Conservation (phyloP, 1,139 yeast genomes). For the Ogataea hybrid region DNA sequence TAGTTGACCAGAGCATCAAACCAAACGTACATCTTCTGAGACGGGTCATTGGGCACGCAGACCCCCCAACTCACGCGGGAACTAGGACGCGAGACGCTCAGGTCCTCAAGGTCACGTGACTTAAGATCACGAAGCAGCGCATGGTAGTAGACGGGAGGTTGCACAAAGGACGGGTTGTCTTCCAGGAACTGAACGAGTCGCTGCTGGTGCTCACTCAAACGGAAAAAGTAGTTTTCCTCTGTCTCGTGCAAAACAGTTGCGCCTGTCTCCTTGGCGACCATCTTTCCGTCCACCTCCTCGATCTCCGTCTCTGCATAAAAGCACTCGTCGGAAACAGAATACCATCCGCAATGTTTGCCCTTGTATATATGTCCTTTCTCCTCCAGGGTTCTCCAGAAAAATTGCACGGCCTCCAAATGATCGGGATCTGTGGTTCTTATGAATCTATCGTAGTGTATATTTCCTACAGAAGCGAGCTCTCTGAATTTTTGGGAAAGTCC, state of each 20-base stretch:
- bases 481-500: constrained; percentile 62
- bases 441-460: constrained; percentile 68
- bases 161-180: constrained; percentile 53
- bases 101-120: constrained; percentile 50
- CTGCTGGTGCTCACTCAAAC: constrained; percentile 58
- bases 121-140: constrained; percentile 60
- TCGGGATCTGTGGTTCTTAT: constrained; percentile 89
- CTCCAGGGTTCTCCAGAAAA: constrained; percentile 65
- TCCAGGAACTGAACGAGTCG: constrained; percentile 49
- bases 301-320: constrained; percentile 85
- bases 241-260: constrained; percentile 72
- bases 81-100: constrained; percentile 83
- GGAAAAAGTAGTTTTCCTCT: constrained; percentile 87
- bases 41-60: constrained; percentile 74
- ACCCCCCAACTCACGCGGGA: constrained; percentile 86
- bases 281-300: constrained; percentile 38
- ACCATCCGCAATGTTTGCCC: constrained; percentile 92
- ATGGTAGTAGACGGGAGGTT: constrained; percentile 57
- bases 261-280: constrained; percentile 69
- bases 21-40: constrained; percentile 93
- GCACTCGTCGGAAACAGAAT: constrained; percentile 90
- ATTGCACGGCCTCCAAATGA: constrained; percentile 62
- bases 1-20: constrained; percentile 92
- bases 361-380: constrained; percentile 69
- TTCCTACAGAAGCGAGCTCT: constrained; percentile 52